phyloP scores from a whole-genome alignment of 2,329 filamentous ascomycete species.

The Calonectria pauciramosa region DNA sequence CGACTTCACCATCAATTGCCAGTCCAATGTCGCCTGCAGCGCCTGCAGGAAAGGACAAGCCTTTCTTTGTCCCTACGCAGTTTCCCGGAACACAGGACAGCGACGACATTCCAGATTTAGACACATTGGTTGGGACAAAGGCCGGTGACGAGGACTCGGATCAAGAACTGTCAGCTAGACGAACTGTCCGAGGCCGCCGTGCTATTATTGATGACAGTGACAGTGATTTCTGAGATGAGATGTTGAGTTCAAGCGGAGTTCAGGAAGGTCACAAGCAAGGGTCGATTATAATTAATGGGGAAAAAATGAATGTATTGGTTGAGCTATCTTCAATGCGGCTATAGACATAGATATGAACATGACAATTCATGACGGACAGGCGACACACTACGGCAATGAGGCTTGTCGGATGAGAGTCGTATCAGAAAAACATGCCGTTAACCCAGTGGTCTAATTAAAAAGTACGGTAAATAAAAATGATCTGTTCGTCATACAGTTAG shows the following conservation, averaged over 20 bases:
- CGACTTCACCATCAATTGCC: constrained; percentile 44
- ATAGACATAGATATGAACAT: neutral
- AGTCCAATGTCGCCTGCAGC: constrained; percentile 37
- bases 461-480: neutral
- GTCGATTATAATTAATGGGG: neutral
- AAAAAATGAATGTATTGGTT: constrained; percentile 27
- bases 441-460: too few relatives aligned
- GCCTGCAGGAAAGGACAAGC: constrained; percentile 38
- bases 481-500: constrained; percentile 37
- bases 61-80: constrained; percentile 55
- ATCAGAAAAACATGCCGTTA: neutral
- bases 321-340: constrained; percentile 31
- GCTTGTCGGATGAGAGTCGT: neutral
- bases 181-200: constrained; percentile 44
- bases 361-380: neutral
- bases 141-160: constrained; percentile 30
- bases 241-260: constrained; percentile 12
- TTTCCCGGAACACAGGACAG: constrained; percentile 58
- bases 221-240: constrained; percentile 41
- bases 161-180: constrained; percentile 35
- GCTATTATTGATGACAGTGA: constrained; percentile 50
- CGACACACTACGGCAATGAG: constrained; percentile 4
- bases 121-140: constrained; percentile 43
- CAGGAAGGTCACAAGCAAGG: neutral
- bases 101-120: constrained; percentile 54